Conservation (phyloP, 345 rosid species). For the Clausena lansium region DNA sequence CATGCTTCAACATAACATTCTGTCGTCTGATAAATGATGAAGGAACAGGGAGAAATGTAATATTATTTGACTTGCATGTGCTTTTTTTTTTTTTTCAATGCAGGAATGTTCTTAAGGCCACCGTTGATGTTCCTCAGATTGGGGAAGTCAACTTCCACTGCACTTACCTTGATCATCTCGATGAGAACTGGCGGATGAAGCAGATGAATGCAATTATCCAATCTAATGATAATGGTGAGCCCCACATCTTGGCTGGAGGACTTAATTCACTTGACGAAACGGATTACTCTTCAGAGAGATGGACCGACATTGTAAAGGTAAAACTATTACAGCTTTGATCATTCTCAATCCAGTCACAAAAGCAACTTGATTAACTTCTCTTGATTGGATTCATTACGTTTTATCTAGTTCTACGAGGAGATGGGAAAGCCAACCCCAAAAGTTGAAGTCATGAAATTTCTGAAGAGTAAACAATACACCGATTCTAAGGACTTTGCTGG, state of each 20-base stretch:
- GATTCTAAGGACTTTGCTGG: conserved; percentile 94
- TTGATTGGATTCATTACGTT: background rate
- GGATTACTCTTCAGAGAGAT: conserved; percentile 73
- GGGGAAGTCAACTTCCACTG: conserved; percentile 92
- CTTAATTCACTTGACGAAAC: conserved; percentile 84
- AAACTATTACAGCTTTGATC: background rate
- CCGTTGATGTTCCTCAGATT: conserved; percentile 61
- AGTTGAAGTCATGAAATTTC: conserved; percentile 75
- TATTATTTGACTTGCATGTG: background rate
- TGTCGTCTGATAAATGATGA: background rate
- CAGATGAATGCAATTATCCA: conserved; percentile 74
- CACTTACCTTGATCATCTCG: conserved; percentile 88
- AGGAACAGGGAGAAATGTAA: background rate
- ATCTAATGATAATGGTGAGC: conserved; percentile 38
- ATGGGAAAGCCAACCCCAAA: conserved; percentile 95
- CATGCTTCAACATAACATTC: background rate
- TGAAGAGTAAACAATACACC: conserved; percentile 67
- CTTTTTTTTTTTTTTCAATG: background rate
- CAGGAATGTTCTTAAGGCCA: conserved; percentile 89
- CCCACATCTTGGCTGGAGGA: conserved; percentile 81
- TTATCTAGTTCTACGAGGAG: conserved; percentile 79
- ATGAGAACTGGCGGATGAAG: conserved; percentile 93
- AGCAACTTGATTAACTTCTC: background rate
- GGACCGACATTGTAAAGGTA: conserved; percentile 92
- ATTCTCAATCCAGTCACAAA: no score